These are phyloP conservation scores for Thraustochytrium sp. DNA, from an alignment of 352 stramenopile species.

Conservation along the genomic window DNA sequence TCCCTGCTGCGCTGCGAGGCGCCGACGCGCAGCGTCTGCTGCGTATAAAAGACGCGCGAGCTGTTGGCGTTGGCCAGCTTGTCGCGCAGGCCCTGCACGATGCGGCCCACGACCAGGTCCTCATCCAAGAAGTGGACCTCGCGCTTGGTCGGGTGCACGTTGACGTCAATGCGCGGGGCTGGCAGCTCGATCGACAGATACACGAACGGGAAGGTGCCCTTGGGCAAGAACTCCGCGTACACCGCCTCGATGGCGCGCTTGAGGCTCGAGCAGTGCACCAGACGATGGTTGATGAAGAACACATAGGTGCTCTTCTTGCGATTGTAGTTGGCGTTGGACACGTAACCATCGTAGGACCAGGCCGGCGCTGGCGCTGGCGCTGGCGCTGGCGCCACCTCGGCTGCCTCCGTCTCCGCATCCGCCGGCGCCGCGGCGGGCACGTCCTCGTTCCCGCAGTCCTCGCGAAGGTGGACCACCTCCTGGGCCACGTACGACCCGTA, in stretches of 20 bases:
- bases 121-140: slow-evolving; percentile 94
- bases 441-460: not conserved
- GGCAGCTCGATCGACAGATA: slow-evolving; percentile 93
- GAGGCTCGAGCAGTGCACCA: slow-evolving; percentile 84
- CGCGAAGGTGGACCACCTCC: slow-evolving; percentile 58
- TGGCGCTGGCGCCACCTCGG: not conserved
- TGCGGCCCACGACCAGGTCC: slow-evolving; percentile 79
- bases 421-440: not conserved
- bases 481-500: slow-evolving; percentile 59
- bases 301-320: slow-evolving; percentile 62
- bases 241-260: slow-evolving; percentile 86
- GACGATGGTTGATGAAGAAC: slow-evolving; percentile 95
- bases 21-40: not conserved
- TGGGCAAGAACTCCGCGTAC: slow-evolving; percentile 86
- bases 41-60: slow-evolving; percentile 70
- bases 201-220: slow-evolving; percentile 89
- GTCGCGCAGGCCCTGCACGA: slow-evolving; percentile 49
- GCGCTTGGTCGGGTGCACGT: slow-evolving; percentile 97
- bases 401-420: not conserved
- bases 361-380: not conserved
- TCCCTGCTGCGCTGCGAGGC: not conserved
- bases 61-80: slow-evolving; percentile 77
- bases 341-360: slow-evolving; percentile 5
- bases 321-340: slow-evolving; percentile 72
- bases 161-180: slow-evolving; percentile 90